Conservation (phyloP, 108 stramenopile species). For the Nitzschia sp. region DNA sequence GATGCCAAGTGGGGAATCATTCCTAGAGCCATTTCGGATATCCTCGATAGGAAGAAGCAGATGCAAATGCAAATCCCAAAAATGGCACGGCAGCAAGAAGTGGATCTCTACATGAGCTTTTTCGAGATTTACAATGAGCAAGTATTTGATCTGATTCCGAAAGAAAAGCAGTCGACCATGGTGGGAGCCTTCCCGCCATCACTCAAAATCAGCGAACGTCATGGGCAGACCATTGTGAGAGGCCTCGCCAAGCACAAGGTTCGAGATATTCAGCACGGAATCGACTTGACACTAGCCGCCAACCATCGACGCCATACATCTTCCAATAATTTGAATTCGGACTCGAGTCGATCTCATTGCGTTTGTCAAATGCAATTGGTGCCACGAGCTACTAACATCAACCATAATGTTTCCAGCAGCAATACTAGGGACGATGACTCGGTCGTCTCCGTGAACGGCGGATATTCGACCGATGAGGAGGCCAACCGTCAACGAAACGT, state of each 20-base stretch:
- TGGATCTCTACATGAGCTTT: conserved; percentile 77
- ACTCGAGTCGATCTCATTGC: conserved; percentile 92
- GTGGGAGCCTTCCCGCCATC: conserved; percentile 28
- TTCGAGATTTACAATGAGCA: conserved; percentile 99
- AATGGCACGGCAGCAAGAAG: neutral
- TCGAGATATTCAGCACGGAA: conserved; percentile 53
- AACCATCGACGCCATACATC: conserved; percentile 80
- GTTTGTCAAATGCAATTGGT: conserved; percentile 88
- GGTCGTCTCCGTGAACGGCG: conserved; percentile 17
- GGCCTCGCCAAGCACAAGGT: conserved; percentile 83
- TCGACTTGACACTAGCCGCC: conserved; percentile 60
- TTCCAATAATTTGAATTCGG: conserved; percentile 88
- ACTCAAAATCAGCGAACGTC: conserved; percentile 88
- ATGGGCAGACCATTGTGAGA: conserved; percentile 82
- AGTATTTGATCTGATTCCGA: conserved; percentile 88
- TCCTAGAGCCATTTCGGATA: conserved; percentile 73
- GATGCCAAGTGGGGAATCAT: conserved; percentile 74
- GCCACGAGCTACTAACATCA: neutral
- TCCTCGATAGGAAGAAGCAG: conserved; percentile 66
- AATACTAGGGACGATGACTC: conserved; percentile 3
- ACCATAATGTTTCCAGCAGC: neutral
- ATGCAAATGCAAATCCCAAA: too few relatives aligned
- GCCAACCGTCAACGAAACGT: conserved; percentile 30
- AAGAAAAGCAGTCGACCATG: conserved; percentile 7
- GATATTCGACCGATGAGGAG: conserved; percentile 69